Conservation (phyloP, 805 yeast species). For the Ogataea degrootiae region DNA sequence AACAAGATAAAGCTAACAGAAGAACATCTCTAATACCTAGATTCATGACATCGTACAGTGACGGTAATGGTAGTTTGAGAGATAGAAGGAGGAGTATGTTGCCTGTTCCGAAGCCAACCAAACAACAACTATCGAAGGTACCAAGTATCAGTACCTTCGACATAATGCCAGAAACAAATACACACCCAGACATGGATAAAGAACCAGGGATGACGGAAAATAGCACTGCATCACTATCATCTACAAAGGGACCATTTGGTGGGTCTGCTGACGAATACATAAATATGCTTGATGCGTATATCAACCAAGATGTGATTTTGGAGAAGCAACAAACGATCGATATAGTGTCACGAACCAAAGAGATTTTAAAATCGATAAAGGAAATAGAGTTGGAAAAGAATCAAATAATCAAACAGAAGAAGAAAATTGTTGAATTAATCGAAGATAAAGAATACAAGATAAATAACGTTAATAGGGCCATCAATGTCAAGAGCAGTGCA, state of each 20-base stretch:
- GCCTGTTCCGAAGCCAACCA: not conserved
- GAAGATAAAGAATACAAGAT: conserved; percentile 12
- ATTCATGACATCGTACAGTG: not conserved
- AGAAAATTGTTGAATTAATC: conserved; percentile 11
- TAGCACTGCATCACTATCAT: too few relatives aligned
- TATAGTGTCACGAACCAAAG: conserved; percentile 10
- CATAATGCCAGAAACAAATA: too few relatives aligned
- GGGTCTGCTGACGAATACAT: conserved; percentile 15
- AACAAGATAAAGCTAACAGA: not conserved
- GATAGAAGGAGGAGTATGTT: not conserved
- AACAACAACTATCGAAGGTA: not conserved
- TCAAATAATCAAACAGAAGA: conserved; percentile 16
- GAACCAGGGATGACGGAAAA: too few relatives aligned
- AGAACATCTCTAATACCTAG: conserved; percentile 4
- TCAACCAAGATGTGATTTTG: conserved; percentile 19
- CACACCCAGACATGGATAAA: too few relatives aligned
- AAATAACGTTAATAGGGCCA: conserved; percentile 17
- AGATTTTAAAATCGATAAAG: conserved; percentile 12
- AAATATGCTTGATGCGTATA: conserved; percentile 19
- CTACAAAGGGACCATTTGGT: not conserved
- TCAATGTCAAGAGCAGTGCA: conserved; percentile 14
- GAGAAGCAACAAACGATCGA: conserved; percentile 20
- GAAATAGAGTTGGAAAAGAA: conserved; percentile 18
- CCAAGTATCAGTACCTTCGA: not conserved
- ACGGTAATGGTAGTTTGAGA: not conserved